phyloP scores from a whole-genome alignment of 768 basidiomycete genomes.

The Coprinopsis strossmayeri region DNA sequence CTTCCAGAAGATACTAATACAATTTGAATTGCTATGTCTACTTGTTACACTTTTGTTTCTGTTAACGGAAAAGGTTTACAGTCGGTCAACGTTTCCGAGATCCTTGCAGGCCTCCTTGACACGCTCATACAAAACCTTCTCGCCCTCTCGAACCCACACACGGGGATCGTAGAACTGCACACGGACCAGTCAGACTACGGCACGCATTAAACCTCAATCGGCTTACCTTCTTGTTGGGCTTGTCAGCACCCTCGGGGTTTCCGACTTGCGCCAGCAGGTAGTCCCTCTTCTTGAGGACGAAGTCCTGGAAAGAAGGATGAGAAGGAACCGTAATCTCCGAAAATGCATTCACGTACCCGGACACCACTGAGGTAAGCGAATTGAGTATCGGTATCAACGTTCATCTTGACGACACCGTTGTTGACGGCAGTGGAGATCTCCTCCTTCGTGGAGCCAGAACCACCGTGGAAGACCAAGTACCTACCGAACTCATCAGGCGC shows the following conservation, averaged over 20 bases:
- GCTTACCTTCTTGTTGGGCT: slow-evolving; percentile 96
- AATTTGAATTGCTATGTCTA: background rate
- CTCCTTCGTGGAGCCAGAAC: slow-evolving; percentile 93
- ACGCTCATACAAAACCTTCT: slow-evolving; percentile 83
- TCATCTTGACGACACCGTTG: slow-evolving; percentile 98
- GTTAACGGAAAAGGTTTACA: background rate
- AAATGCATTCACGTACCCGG: slow-evolving; percentile 38
- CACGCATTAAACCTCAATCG: background rate
- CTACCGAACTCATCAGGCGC: slow-evolving; percentile 27
- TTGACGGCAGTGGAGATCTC: slow-evolving; percentile 90
- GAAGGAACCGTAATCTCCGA: background rate
- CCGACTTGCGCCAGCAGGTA: slow-evolving; percentile 91
- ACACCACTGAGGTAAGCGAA: slow-evolving; percentile 88
- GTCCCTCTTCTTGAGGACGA: slow-evolving; percentile 75
- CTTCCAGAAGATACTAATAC: background rate
- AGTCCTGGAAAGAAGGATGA: slow-evolving; percentile 50
- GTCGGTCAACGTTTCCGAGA: slow-evolving; percentile 53
- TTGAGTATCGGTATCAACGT: slow-evolving; percentile 94
- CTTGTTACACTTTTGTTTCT: background rate
- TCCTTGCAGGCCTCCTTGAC: slow-evolving; percentile 93
- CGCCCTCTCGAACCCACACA: slow-evolving; percentile 98
- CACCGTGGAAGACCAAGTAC: slow-evolving; percentile 99
- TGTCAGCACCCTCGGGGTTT: slow-evolving; percentile 94
- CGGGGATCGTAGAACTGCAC: slow-evolving; percentile 86
- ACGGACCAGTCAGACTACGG: slow-evolving; percentile 4